Conservation (phyloP, 306 rosid species). For the Echinosophora koreensis region DNA sequence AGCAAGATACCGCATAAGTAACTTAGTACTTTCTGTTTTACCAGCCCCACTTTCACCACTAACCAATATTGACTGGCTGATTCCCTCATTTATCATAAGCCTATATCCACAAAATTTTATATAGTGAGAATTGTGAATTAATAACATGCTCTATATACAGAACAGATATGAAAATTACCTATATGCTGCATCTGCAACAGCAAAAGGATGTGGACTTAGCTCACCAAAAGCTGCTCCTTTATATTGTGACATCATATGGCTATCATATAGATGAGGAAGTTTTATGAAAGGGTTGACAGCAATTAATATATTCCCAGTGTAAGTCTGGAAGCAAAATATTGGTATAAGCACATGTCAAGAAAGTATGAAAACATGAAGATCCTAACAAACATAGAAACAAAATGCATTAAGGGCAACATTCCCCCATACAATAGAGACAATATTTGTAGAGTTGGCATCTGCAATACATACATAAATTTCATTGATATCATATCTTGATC, state of each 20-base stretch:
- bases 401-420: not conserved
- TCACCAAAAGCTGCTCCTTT: conserved; percentile 89
- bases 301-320: conserved; percentile 85
- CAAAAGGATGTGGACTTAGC: conserved; percentile 92
- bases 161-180: conserved; percentile 56
- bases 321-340: conserved; percentile 64
- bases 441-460: conserved; percentile 6
- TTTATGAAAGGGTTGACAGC: conserved; percentile 87
- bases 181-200: conserved; percentile 91
- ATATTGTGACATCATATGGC: conserved; percentile 90
- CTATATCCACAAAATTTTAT: conserved; percentile 51
- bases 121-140: conserved; percentile 27
- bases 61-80: conserved; percentile 88
- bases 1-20: conserved; percentile 90
- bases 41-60: conserved; percentile 98
- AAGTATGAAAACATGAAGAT: conserved; percentile 26
- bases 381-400: conserved; percentile 12
- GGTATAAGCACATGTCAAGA: conserved; percentile 41
- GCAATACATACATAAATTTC: conserved; percentile 80
- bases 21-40: conserved; percentile 91
- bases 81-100: conserved; percentile 82
- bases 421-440: conserved; percentile 26
- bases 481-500: conserved; percentile 85
- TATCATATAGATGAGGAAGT: conserved; percentile 86
- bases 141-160: conserved; percentile 8